phyloP scores from a whole-genome alignment of 208 protist species.

The Phytomonas sp. region DNA sequence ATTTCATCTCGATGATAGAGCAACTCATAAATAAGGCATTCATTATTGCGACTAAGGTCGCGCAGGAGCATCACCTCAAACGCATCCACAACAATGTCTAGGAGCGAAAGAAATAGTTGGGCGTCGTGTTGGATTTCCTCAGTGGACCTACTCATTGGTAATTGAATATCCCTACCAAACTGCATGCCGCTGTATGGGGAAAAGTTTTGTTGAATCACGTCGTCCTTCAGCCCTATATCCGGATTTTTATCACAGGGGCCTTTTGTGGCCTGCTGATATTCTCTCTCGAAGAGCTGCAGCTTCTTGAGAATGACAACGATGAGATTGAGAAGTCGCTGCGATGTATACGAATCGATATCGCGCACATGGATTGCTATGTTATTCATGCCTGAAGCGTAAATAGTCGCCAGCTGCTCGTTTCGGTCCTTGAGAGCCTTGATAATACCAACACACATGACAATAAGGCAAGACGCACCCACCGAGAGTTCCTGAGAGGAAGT shows the following conservation, averaged over 20 bases:
- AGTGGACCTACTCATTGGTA: background rate
- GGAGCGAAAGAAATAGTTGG: slow-evolving; percentile 41
- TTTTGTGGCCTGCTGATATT: too few species aligned
- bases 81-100: slow-evolving; percentile 39
- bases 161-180: too few species aligned
- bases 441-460: slow-evolving; percentile 42
- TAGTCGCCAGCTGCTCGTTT: slow-evolving; percentile 52
- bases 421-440: slow-evolving; percentile 42
- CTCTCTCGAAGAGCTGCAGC: slow-evolving; percentile 13
- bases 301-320: slow-evolving; percentile 43
- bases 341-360: slow-evolving; percentile 56
- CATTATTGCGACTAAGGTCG: slow-evolving; percentile 41
- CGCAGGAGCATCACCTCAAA: slow-evolving; percentile 55
- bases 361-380: slow-evolving; percentile 63
- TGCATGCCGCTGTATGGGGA: too few species aligned
- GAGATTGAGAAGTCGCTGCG: slow-evolving; percentile 46
- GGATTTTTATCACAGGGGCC: too few species aligned
- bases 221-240: too few species aligned
- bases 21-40: slow-evolving; percentile 66
- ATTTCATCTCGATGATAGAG: slow-evolving; percentile 41
- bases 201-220: too few species aligned
- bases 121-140: slow-evolving; percentile 2
- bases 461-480: slow-evolving; percentile 31
- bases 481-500: slow-evolving; percentile 9
- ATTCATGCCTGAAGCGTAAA: slow-evolving; percentile 55